Evolutionary conservation across 1,284 basidiomycete genomes (phyloP), one percentile per base, ranked within the genome.

Genomic region (Ceratobasidium sp.): DNA sequence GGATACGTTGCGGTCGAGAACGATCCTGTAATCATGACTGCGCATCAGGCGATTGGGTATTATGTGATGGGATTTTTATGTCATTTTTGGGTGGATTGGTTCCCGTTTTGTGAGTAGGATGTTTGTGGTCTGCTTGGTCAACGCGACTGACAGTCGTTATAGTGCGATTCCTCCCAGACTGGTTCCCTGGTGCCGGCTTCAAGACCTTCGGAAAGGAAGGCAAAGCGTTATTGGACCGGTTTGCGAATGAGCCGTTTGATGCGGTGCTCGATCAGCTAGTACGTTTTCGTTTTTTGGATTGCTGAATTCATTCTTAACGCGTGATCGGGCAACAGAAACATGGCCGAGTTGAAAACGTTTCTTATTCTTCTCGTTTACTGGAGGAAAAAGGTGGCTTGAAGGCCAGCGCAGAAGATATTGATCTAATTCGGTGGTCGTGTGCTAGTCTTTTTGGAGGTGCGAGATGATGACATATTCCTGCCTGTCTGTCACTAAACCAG

Each of bases 361-460:
- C 72, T 9, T 75, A 63, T 15, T 42, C 60, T 18, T 75, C 72
- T 33, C 58, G 60, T 3, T 44, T 75, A 26, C 18, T 75, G 7
- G 72, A 75, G n/a, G 58, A 64, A 26, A 75, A 75, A 75, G 72
- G 60, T 51, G 72, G 72, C 7, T 15, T 26, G 9, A 39, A 23
- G 33, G 72, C 46, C 3, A 49, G 42, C 28, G 23, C 61, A 12
- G 72, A 75, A 55, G 60, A 64, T 28, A 26, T 49, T 12, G 60
- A 75, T 18, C n/a, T 75, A 26, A 75, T 75, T 15, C 63, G 61
- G 40, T 75, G 72, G 72, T 63, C 72, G 23, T 42, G 58, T 13
- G 72, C 72, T 12, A 26, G 58, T 0, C 33, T 75, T 12, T 75
- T 75, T 64, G 60, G 60, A 10, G 60, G n/a, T n/a, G n/a, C n/a